phyloP scores from a whole-genome alignment of 768 basidiomycete species.

The Xerocomellus dryophilus region DNA sequence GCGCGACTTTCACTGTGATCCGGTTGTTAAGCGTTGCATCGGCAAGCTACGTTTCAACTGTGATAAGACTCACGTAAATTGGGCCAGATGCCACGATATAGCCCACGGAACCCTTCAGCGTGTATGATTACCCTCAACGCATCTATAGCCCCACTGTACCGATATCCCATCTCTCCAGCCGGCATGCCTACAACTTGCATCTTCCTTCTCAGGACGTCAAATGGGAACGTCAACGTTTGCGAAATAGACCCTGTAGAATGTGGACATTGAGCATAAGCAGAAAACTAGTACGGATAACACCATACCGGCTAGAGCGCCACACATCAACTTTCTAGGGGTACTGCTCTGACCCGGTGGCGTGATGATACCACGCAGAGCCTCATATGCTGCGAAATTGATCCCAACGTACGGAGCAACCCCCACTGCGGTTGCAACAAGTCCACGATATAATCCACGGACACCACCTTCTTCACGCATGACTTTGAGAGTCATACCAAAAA shows the following conservation, averaged over 20 bases:
- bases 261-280: slow-evolving; percentile 3
- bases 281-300: background rate
- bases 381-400: slow-evolving; percentile 94
- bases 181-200: slow-evolving; percentile 91
- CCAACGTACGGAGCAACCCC: slow-evolving; percentile 90
- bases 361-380: slow-evolving; percentile 68
- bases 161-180: slow-evolving; percentile 51
- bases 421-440: slow-evolving; percentile 76
- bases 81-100: slow-evolving; percentile 88
- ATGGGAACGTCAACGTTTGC: slow-evolving; percentile 92
- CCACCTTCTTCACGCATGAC: slow-evolving; percentile 94
- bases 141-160: slow-evolving; percentile 80
- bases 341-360: slow-evolving; percentile 80
- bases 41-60: slow-evolving; percentile 1
- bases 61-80: slow-evolving; percentile 63
- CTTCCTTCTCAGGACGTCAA: slow-evolving; percentile 91
- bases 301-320: slow-evolving; percentile 84
- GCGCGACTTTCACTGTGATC: slow-evolving; percentile 78
- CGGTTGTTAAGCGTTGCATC: slow-evolving; percentile 9
- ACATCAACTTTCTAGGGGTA: slow-evolving; percentile 66
- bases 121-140: slow-evolving; percentile 66
- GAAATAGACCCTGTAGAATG: slow-evolving; percentile 69
- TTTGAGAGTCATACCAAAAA: slow-evolving; percentile 87
- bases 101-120: slow-evolving; percentile 69
- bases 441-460: slow-evolving; percentile 80